phyloP scores from a whole-genome alignment of 345 rosid genomes.

The Bruguiera parviflora region DNA sequence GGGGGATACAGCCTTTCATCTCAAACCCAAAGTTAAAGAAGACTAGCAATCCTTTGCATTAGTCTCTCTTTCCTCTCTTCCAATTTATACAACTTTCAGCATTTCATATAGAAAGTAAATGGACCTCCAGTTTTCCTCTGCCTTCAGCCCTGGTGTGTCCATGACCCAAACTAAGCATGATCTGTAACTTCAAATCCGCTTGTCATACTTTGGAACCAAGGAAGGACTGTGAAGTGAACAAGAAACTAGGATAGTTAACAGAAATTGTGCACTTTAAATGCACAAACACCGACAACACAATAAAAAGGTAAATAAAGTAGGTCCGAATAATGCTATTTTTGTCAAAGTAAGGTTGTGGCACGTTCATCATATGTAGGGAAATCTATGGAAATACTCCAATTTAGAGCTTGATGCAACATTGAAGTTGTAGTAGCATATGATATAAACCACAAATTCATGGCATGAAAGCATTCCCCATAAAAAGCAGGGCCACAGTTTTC shows the following conservation, averaged over 20 bases:
- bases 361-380: background rate
- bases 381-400: background rate
- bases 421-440: background rate
- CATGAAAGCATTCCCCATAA: too few relatives aligned
- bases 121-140: constrained; percentile 28
- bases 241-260: background rate
- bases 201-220: constrained; percentile 52
- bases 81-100: constrained; percentile 40
- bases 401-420: background rate
- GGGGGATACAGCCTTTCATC: constrained; percentile 24
- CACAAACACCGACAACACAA: background rate
- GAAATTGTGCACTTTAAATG: background rate
- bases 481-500: too few relatives aligned
- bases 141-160: constrained; percentile 11
- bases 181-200: constrained; percentile 5
- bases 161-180: constrained; percentile 1
- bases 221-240: constrained; percentile 39
- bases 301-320: background rate
- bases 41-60: constrained; percentile 23
- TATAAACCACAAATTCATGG: too few relatives aligned
- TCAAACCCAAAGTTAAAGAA: constrained; percentile 27
- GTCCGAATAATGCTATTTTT: background rate
- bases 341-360: too few relatives aligned
- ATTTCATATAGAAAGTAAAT: constrained; percentile 28
- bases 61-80: constrained; percentile 27